A percentile compares a stretch with the other conserved stretches of the same genome.
phyloP scores from a whole-genome alignment of 768 basidiomycete species.

The Naematelia encephala region DNA sequence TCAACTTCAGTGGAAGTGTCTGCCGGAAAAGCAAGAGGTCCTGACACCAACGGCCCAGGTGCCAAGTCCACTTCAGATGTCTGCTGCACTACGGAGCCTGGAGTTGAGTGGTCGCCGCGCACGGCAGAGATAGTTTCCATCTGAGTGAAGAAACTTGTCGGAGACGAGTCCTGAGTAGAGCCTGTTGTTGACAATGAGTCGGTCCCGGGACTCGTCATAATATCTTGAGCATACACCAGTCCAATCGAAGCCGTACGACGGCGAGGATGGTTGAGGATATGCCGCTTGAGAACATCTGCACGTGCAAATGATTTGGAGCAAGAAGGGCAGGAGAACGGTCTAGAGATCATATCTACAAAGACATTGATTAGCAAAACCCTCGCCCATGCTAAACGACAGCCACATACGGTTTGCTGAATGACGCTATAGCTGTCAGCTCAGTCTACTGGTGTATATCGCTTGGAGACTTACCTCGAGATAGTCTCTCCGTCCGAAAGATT shows the following conservation, averaged over 20 bases:
- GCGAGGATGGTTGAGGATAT: constrained; percentile 10
- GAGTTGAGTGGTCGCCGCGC: not conserved
- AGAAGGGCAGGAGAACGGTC: constrained; percentile 1
- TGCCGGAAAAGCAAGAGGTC: not conserved
- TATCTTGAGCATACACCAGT: not conserved
- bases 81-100: not conserved
- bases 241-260: not conserved
- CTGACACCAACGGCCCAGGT: not conserved
- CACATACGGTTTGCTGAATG: constrained; percentile 10
- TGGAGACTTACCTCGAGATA: constrained; percentile 9
- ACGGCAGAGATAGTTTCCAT: not conserved
- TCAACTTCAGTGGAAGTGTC: not conserved
- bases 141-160: not conserved
- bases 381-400: too few species aligned
- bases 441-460: not conserved
- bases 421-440: not conserved
- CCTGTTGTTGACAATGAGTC: not conserved
- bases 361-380: too few species aligned
- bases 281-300: constrained; percentile 9
- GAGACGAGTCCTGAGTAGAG: not conserved
- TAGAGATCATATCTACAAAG: not conserved
- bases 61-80: too few species aligned
- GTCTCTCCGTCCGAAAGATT: constrained; percentile 7
- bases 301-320: constrained; percentile 8
- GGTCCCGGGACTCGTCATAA: not conserved